phyloP scores from a whole-genome alignment of 345 rosid species.

The Fremontodendron californicum region DNA sequence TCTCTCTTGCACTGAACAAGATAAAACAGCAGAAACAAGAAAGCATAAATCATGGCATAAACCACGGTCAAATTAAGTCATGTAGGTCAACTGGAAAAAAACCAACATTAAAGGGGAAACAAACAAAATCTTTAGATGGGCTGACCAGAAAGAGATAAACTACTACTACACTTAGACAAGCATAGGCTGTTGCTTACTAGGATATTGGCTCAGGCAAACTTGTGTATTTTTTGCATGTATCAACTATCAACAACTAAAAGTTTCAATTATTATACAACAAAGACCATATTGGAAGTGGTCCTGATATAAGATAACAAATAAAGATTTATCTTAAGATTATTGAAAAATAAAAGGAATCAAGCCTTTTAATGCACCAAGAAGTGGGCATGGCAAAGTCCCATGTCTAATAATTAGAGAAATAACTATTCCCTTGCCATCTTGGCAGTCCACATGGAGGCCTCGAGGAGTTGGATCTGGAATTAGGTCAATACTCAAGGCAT shows the following conservation, averaged over 20 bases:
- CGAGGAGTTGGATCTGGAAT: neutral
- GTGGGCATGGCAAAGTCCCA: neutral
- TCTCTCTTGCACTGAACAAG: conserved; percentile 84
- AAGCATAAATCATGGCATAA: neutral
- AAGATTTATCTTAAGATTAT: conserved; percentile 4
- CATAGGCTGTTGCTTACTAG: neutral
- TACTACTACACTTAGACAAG: neutral
- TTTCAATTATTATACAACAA: neutral
- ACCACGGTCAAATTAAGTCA: neutral
- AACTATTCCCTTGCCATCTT: neutral
- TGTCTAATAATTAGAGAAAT: neutral
- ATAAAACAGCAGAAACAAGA: conserved; percentile 8
- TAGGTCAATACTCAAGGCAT: neutral
- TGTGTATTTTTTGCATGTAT: neutral
- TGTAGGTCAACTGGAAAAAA: neutral
- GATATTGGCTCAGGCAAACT: neutral
- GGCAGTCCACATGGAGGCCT: neutral
- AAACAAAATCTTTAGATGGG: neutral
- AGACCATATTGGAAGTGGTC: neutral
- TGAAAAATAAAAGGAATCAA: neutral
- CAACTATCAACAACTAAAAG: neutral
- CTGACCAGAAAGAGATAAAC: neutral
- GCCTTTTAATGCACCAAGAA: neutral
- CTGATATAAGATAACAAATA: neutral
- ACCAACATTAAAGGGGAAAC: neutral